Conservation (phyloP, 2,329 filamentous ascomycete species). For the Zasmidium citrigriseum region DNA sequence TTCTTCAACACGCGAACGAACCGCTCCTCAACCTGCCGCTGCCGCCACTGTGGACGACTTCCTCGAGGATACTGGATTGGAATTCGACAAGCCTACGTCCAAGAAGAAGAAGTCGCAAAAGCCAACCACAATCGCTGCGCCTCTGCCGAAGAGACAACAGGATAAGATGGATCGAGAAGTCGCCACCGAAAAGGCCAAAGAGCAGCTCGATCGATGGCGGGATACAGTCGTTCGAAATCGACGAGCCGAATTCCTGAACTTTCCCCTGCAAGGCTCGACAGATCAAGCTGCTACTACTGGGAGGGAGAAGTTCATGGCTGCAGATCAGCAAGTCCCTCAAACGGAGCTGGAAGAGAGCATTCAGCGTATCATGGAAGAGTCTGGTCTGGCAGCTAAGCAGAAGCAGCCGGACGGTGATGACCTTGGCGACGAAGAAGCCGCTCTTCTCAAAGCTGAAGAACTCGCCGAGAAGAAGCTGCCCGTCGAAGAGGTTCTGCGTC, state of each 20-base stretch:
- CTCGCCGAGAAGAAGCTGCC: conserved; percentile 71
- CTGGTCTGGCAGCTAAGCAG: conserved; percentile 64
- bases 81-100: conserved; percentile 65
- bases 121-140: conserved; percentile 63
- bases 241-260: conserved; percentile 83
- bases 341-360: conserved; percentile 87
- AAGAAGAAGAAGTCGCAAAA: conserved; percentile 45
- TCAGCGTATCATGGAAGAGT: conserved; percentile 85
- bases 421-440: conserved; percentile 55
- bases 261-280: conserved; percentile 73
- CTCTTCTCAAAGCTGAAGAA: conserved; percentile 69
- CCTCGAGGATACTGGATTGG: conserved; percentile 73
- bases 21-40: conserved; percentile 31
- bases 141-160: conserved; percentile 82
- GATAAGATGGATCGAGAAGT: conserved; percentile 77
- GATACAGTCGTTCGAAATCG: conserved; percentile 95
- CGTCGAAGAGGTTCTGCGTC: conserved; percentile 70
- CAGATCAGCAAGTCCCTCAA: conserved; percentile 60
- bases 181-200: conserved; percentile 87
- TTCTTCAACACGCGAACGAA: conserved; percentile 8
- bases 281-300: conserved; percentile 61
- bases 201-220: conserved; percentile 86
- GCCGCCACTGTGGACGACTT: conserved; percentile 51
- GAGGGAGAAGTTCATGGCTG: conserved; percentile 65
- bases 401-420: conserved; percentile 55